Evolutionary conservation across 73 alveolate genomes (phyloP).

Genomic region (Paramecium tetraurelia): DNA sequence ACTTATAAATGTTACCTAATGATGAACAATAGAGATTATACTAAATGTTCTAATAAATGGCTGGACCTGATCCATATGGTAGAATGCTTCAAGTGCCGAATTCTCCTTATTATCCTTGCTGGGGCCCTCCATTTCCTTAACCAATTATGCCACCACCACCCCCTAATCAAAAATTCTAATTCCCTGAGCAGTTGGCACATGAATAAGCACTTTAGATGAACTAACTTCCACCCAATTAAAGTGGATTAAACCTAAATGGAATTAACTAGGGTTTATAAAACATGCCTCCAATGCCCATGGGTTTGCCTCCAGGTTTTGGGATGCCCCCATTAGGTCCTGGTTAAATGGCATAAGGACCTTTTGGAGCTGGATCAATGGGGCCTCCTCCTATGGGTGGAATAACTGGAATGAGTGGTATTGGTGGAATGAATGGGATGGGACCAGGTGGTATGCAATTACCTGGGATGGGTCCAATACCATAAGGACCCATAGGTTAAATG

Average conservation of each 20-base stretch:
- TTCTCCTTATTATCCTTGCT: neutral
- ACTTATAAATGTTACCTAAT: constrained; percentile 7
- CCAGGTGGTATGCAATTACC: neutral
- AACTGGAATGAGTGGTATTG: neutral
- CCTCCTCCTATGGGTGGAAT: neutral
- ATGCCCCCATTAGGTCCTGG: constrained; percentile 29
- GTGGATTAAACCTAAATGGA: neutral
- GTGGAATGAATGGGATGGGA: neutral
- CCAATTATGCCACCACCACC: constrained; percentile 25
- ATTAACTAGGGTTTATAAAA: neutral
- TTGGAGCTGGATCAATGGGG: neutral
- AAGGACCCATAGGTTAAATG: neutral
- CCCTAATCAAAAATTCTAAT: neutral
- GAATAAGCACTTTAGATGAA: neutral
- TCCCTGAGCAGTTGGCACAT: neutral
- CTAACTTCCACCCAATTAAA: neutral
- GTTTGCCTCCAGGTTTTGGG: neutral
- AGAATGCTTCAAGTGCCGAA: neutral
- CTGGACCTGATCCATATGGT: neutral
- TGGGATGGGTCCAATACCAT: neutral
- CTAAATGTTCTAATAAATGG: constrained; percentile 2
- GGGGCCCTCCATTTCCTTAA: constrained; percentile 14
- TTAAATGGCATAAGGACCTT: neutral
- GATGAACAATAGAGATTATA: neutral
- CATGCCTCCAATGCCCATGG: neutral